A percentile compares a stretch with the other conserved stretches of the same genome.
phyloP scores from a whole-genome alignment of 768 basidiomycete genomes.

The Boletus insuetus region DNA sequence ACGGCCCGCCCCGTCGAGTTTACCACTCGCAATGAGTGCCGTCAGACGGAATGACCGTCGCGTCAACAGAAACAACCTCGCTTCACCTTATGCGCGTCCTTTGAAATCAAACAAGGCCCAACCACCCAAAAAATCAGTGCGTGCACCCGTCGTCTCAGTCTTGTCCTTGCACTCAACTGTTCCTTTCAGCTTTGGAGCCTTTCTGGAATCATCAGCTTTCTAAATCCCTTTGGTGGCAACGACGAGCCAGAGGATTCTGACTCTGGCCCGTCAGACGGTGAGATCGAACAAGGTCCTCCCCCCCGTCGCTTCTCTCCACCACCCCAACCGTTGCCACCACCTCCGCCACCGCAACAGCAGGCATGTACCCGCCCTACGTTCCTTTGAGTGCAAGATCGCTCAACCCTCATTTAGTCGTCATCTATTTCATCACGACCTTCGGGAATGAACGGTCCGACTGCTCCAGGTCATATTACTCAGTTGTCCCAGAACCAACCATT shows the following conservation, averaged over 20 bases:
- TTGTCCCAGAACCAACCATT: slow-evolving; percentile 17
- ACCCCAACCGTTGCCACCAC: slow-evolving; percentile 20
- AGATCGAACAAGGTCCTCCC: slow-evolving; percentile 28
- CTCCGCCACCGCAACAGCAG: slow-evolving; percentile 23
- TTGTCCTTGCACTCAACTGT: slow-evolving; percentile 11
- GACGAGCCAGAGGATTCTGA: slow-evolving; percentile 24
- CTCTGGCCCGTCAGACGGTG: slow-evolving; percentile 21
- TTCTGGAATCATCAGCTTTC: slow-evolving; percentile 44
- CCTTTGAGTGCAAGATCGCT: slow-evolving; percentile 19
- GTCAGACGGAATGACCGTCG: slow-evolving; percentile 46
- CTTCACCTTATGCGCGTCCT: slow-evolving; percentile 58
- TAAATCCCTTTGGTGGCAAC: slow-evolving; percentile 45
- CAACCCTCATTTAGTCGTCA: slow-evolving; percentile 25
- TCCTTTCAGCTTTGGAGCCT: slow-evolving; percentile 47
- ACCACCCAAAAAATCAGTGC: slow-evolving; percentile 48
- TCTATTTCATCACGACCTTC: slow-evolving; percentile 16
- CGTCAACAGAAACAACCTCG: slow-evolving; percentile 34
- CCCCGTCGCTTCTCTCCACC: slow-evolving; percentile 25
- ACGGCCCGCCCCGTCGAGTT: slow-evolving; percentile 6
- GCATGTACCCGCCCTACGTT: slow-evolving; percentile 24
- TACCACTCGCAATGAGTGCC: slow-evolving; percentile 48
- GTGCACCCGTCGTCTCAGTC: slow-evolving; percentile 8
- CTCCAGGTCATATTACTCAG: slow-evolving; percentile 11
- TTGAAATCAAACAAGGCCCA: slow-evolving; percentile 19
- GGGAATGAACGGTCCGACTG: slow-evolving; percentile 13